Evolutionary conservation across 2,329 filamentous ascomycete species (phyloP).

Genomic region (Talaromyces sp.): DNA sequence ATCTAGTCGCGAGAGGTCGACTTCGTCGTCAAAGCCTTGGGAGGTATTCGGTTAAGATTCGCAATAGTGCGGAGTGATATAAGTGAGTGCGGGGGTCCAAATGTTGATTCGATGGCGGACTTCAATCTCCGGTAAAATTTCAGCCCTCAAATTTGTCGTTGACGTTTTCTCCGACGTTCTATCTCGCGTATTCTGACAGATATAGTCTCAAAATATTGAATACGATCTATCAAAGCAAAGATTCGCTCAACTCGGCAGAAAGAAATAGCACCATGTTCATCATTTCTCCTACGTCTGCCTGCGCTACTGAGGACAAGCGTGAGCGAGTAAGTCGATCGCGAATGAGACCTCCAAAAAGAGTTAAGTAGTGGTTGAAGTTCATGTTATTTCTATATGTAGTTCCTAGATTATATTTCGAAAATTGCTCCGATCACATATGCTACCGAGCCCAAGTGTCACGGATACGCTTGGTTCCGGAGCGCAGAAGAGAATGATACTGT

Average conservation of each 20-base stretch:
- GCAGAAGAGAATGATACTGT: slow-evolving; percentile 10
- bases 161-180: neutral
- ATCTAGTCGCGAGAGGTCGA: too few relatives aligned
- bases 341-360: neutral
- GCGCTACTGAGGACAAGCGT: neutral
- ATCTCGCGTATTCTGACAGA: neutral
- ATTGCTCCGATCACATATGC: slow-evolving; percentile 7
- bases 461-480: slow-evolving; percentile 11
- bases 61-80: neutral
- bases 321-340: neutral
- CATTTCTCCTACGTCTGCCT: neutral
- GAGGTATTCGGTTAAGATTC: neutral
- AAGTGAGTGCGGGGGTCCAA: neutral
- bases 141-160: neutral
- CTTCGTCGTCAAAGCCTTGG: too few relatives aligned
- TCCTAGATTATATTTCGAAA: neutral
- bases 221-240: too few relatives aligned
- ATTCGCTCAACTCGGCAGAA: neutral
- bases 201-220: neutral
- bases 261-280: neutral
- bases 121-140: neutral
- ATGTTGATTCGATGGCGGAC: neutral
- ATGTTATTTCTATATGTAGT: neutral
- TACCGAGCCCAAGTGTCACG: slow-evolving; percentile 5
- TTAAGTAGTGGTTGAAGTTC: neutral